Base-by-base conservation (phyloP, 352 stramenopile genomes). In the Globisporangium takayamanum region DNA sequence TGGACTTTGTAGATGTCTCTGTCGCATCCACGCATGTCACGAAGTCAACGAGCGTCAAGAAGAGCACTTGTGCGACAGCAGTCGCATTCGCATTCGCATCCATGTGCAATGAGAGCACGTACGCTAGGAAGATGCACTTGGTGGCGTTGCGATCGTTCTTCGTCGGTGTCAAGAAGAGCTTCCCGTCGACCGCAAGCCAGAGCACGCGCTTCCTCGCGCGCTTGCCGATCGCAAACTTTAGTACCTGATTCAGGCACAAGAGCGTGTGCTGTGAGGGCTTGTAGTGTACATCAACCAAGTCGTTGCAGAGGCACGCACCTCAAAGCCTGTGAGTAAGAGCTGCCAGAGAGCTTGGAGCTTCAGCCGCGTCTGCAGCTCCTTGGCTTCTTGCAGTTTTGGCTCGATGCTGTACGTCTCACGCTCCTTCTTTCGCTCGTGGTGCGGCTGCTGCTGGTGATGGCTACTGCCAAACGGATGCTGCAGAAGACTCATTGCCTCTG, bases 291-390 rank as follows among this genome's bases (percentile, higher is more conserved):
- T 18, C 15, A 3, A 15, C 14, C 50, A 47, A 4, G 39, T 5
- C 5, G 5, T n/a, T 5, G 18, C 18, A 47, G 3, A 47, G 14
- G 18, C 5, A 3, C 5, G 39, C 54, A 70, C 70, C 61, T 85
- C 76, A 54, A 85, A 85, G 3, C 76, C 76, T 0, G 76, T 85
- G 20, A 81, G 28, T 4, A 85, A 55, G 26, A 85, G 50, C 53
- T 85, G 76, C 76, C 76, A 83, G 47, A 85, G 76, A 3, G 73
- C 76, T n/a, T 76, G 63, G 0, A 83, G 64, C 45, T 78, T 78
- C 22, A 79, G 66, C 1, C 69, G 67, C 0, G 52, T 60, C n/a
- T 70, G 64, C 11, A 53, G 52, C 12, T 82, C 72, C 46, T 68
- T 68, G 15, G 62, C 64, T 14, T 71, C 62, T 30, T 73, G 54